These are phyloP conservation scores for Trametopsis cervina DNA, from an alignment of 768 basidiomycete species.

Conservation along the genomic window DNA sequence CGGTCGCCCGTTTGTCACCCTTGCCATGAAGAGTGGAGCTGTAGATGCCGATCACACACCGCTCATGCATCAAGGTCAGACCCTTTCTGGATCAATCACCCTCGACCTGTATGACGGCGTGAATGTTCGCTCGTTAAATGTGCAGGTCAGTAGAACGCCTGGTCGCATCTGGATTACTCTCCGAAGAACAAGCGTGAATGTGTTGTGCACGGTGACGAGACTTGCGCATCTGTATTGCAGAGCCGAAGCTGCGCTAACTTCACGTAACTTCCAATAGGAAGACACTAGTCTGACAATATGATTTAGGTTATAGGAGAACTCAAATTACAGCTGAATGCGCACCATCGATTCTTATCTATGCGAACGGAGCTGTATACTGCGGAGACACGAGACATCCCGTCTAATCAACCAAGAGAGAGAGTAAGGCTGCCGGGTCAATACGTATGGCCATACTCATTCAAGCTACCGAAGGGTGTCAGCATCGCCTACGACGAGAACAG, in stretches of 20 bases:
- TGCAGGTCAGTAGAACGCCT: conserved; percentile 4
- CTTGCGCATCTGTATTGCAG: too few relatives aligned
- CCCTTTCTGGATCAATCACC: not conserved
- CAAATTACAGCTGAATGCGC: not conserved
- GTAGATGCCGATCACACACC: not conserved
- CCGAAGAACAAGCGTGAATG: too few relatives aligned
- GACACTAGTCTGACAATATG: too few relatives aligned
- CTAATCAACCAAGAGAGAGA: not conserved
- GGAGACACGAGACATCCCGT: not conserved
- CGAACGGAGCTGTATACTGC: conserved; percentile 1
- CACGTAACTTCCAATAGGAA: too few relatives aligned
- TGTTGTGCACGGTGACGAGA: too few relatives aligned
- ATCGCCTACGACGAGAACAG: conserved; percentile 5
- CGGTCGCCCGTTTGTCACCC: not conserved
- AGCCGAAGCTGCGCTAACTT: too few relatives aligned
- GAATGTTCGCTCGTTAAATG: conserved; percentile 1
- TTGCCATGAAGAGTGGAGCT: not conserved
- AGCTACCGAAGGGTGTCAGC: conserved; percentile 16
- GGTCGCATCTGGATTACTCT: too few relatives aligned
- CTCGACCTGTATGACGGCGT: not conserved
- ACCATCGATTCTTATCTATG: conserved; percentile 4
- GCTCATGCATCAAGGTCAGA: not conserved
- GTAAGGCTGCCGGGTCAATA: conserved; percentile 11
- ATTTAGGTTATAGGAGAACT: conserved; percentile 8
- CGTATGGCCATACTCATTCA: conserved; percentile 15